Evolutionary conservation across 2,329 filamentous ascomycete species (phyloP).

Genomic region (Curvularia verruculosa): DNA sequence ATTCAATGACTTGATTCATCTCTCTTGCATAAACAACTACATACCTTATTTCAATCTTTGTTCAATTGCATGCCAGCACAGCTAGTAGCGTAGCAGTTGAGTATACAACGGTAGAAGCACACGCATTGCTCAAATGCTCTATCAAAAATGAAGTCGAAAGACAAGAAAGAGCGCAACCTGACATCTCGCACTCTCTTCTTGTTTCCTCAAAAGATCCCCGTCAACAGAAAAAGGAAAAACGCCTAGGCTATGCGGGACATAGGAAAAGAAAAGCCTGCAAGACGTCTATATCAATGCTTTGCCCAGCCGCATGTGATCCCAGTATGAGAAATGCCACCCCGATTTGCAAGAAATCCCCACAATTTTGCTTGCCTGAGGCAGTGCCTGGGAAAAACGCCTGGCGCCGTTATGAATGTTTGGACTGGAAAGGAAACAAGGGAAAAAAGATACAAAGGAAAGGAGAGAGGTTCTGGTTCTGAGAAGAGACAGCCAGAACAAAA

Average conservation of each 20-base stretch:
- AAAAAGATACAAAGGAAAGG: background rate
- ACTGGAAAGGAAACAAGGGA: background rate
- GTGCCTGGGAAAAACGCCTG: background rate
- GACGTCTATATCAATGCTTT: slow-evolving; percentile 1
- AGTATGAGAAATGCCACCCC: background rate
- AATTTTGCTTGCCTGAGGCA: slow-evolving; percentile 1
- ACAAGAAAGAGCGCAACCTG: background rate
- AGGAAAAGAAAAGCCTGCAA: background rate
- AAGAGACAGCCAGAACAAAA: background rate
- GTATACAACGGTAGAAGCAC: background rate
- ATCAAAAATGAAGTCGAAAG: background rate
- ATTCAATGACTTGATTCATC: background rate
- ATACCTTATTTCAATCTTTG: background rate
- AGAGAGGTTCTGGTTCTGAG: background rate
- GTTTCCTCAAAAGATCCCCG: background rate
- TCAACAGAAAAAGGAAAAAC: background rate
- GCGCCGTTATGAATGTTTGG: slow-evolving; percentile 1
- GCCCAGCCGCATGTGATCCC: background rate
- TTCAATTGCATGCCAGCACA: background rate
- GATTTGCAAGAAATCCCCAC: background rate
- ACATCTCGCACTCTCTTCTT: background rate
- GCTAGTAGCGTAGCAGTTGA: background rate
- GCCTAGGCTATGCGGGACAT: slow-evolving; percentile 3
- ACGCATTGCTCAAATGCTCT: background rate
- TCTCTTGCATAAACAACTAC: background rate